These are phyloP conservation scores for Candida tammaniensis DNA, from an alignment of 805 yeast genomes.

Conservation along the genomic window DNA sequence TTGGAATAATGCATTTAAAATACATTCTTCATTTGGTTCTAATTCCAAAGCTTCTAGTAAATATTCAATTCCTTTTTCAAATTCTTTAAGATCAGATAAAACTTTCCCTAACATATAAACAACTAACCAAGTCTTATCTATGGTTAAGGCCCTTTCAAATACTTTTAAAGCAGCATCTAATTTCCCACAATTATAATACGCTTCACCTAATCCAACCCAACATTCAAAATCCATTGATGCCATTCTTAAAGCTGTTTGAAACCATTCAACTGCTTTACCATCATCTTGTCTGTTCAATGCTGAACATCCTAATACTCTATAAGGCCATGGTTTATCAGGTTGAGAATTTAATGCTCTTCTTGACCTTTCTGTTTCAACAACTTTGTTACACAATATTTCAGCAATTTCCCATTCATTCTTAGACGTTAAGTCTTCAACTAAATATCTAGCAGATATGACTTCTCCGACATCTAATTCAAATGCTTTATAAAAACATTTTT, in stretches of 20 bases:
- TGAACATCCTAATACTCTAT: conserved; percentile 78
- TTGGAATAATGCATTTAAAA: conserved; percentile 52
- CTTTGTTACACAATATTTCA: conserved; percentile 64
- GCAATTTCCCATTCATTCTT: conserved; percentile 82
- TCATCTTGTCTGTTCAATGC: conserved; percentile 69
- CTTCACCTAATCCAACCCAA: conserved; percentile 98
- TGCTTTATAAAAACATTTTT: conserved; percentile 84
- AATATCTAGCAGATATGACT: conserved; percentile 65
- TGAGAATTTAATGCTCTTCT: conserved; percentile 41
- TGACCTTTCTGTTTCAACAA: conserved; percentile 62
- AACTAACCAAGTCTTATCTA: conserved; percentile 60
- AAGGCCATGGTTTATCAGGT: conserved; percentile 72
- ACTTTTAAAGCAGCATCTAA: conserved; percentile 85
- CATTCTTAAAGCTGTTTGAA: conserved; percentile 79
- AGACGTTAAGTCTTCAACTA: conserved; percentile 68
- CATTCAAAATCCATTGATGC: conserved; percentile 67
- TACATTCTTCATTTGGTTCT: conserved; percentile 48
- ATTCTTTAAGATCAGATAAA: conserved; percentile 62
- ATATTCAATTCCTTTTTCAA: conserved; percentile 52
- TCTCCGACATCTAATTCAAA: conserved; percentile 83
- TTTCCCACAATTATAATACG: conserved; percentile 81
- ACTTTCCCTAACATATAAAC: conserved; percentile 66
- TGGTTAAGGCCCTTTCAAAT: conserved; percentile 58
- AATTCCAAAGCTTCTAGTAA: conserved; percentile 40
- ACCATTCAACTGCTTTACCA: conserved; percentile 80